Base-by-base conservation (phyloP, 257 asterid genomes). In the Jasminum sambac region DNA sequence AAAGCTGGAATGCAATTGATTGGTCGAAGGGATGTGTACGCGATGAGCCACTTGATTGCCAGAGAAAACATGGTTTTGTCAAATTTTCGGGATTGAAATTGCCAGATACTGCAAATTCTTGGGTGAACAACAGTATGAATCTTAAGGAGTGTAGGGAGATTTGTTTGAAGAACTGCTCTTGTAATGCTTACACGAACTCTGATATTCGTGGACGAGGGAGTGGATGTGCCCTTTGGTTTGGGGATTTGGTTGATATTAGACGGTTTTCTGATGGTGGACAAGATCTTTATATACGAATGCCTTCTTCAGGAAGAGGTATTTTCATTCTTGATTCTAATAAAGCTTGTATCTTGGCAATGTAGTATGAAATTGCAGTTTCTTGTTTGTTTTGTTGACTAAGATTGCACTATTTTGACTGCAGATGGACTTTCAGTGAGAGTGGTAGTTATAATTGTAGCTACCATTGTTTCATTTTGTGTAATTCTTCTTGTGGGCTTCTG, bases 141-240 rank as follows among this genome's bases (percentile, higher is more conserved):
- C 30, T 55, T 2, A 17, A 55, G 36, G 78, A 76, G 66, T 81
- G 83, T 60, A 16, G 48, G 52, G 24, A n/a, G 11, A 64, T n/a
- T 58, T 81, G 85, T 50, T 60, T 58, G 76, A 71, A 64, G 72
- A 77, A 81, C 11, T 81, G 85, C 61, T 74, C 72, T 17, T 81
- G 80, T 74, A 72, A 48, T 0, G 82, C 82, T 1, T 81, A 73
- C 65, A 37, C 82, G 4, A 79, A 52, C 14, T 59, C 80, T 5
- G 69, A 77, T n/a, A 6, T 75, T 6, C 21, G 36, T 8, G 16
- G 46, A 60, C 46, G 16, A 60, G 74, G 74, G 36, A 60, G 46
- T 59, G 68, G 74, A 39, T 70, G 74, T 60, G 24, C 23, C 67
- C 68, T 60, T 6, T 70, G 74, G 74, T 41, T 60, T 42, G 7